Evolutionary conservation across 1,284 basidiomycete genomes (phyloP).

Genomic region (Cutaneotrichosporon dermatis): DNA sequence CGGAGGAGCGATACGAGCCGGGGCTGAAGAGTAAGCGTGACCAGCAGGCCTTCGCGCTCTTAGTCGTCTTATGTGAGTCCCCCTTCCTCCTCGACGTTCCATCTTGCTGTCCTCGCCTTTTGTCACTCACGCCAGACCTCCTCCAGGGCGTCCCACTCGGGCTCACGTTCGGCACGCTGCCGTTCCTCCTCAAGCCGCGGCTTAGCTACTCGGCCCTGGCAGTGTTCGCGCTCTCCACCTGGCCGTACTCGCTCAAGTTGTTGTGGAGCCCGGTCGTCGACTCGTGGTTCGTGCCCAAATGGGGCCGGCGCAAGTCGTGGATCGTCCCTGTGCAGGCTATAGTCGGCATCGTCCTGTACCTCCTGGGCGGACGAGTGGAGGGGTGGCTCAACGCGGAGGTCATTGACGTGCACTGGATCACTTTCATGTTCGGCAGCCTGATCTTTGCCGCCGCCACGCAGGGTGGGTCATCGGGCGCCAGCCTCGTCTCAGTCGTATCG

Average conservation of each 20-base stretch:
- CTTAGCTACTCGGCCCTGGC: slow-evolving; percentile 95
- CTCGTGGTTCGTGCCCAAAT: slow-evolving; percentile 67
- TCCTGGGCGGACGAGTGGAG: slow-evolving; percentile 76
- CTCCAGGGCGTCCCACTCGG: slow-evolving; percentile 94
- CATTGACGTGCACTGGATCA: slow-evolving; percentile 75
- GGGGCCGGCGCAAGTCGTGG: slow-evolving; percentile 93
- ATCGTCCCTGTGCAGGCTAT: slow-evolving; percentile 95
- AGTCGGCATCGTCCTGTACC: slow-evolving; percentile 82
- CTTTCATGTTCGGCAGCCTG: slow-evolving; percentile 80
- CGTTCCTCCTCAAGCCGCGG: slow-evolving; percentile 91
- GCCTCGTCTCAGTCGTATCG: too few species aligned
- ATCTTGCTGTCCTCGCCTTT: neutral
- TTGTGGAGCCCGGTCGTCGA: slow-evolving; percentile 98
- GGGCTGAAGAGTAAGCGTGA: slow-evolving; percentile 53
- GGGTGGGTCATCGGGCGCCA: slow-evolving; percentile 54
- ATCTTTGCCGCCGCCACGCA: slow-evolving; percentile 97
- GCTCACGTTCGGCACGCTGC: slow-evolving; percentile 71
- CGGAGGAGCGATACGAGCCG: slow-evolving; percentile 18
- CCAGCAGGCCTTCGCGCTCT: slow-evolving; percentile 75
- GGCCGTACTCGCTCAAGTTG: slow-evolving; percentile 96
- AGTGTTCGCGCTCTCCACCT: slow-evolving; percentile 87
- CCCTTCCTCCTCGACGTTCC: too few species aligned
- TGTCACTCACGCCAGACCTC: slow-evolving; percentile 52
- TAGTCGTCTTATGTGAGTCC: slow-evolving; percentile 80
- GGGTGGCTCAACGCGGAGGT: slow-evolving; percentile 73